A percentile compares a stretch with the other conserved stretches of the same genome.
Conservation (phyloP, 441 rosid species). For the Gossypium laxum region DNA sequence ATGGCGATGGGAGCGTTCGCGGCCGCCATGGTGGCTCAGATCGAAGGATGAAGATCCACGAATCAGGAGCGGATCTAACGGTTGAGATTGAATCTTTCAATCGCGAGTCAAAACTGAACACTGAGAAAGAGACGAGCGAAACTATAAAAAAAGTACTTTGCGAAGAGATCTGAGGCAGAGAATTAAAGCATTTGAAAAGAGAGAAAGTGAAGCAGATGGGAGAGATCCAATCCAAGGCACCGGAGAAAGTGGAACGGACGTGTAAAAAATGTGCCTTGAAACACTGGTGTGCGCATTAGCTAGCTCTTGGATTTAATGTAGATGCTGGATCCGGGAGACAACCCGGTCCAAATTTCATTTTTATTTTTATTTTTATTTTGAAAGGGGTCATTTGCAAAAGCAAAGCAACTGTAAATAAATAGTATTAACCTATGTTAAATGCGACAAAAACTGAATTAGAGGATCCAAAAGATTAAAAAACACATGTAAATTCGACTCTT, state of each 20-base stretch:
- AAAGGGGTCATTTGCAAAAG: too few species aligned
- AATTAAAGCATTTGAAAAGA: constrained; percentile 20
- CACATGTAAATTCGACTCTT: too few species aligned
- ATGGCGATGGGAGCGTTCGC: constrained; percentile 55
- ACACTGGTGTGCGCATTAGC: not conserved
- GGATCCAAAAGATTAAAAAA: too few species aligned
- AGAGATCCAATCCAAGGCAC: constrained; percentile 35
- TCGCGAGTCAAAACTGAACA: constrained; percentile 14
- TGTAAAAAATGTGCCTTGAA: constrained; percentile 6
- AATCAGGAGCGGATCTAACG: constrained; percentile 40
- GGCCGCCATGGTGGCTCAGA: constrained; percentile 52
- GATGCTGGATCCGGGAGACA: not conserved
- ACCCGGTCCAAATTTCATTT: not conserved
- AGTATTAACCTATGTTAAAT: too few species aligned
- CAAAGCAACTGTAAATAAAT: too few species aligned
- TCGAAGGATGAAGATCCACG: constrained; percentile 26
- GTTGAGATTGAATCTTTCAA: constrained; percentile 30
- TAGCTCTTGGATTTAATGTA: not conserved
- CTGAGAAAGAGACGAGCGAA: not conserved
- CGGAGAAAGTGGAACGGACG: constrained; percentile 21
- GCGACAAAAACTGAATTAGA: too few species aligned
- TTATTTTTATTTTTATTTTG: too few species aligned
- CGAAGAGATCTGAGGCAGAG: constrained; percentile 57
- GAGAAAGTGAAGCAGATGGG: constrained; percentile 13
- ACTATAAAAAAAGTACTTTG: constrained; percentile 5